phyloP scores from a whole-genome alignment of 768 basidiomycete genomes.

The Coprinopsis sp. region DNA sequence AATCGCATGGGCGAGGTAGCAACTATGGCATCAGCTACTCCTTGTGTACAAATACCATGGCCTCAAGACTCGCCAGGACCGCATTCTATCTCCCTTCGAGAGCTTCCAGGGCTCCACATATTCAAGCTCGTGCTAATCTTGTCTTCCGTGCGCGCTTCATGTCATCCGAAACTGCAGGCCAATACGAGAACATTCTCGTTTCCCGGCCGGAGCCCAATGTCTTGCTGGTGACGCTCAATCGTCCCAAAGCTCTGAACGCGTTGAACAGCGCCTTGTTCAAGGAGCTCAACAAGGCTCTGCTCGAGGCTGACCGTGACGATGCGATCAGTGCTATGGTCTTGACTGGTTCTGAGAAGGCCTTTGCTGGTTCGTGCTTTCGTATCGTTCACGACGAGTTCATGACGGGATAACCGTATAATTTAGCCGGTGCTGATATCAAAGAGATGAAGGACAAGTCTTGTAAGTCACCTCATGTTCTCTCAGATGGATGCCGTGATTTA shows the following conservation, averaged over 20 bases:
- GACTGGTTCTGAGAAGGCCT: conserved; percentile 89
- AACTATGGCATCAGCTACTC: no score
- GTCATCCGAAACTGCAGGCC: conserved; percentile 35
- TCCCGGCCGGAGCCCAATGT: conserved; percentile 66
- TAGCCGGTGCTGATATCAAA: conserved; percentile 97
- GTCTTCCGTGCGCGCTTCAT: conserved; percentile 35
- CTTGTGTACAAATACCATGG: background rate
- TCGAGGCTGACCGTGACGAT: conserved; percentile 64
- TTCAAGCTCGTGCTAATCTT: conserved; percentile 2
- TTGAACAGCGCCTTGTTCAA: conserved; percentile 74
- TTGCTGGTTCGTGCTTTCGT: conserved; percentile 69
- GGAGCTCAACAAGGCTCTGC: conserved; percentile 77
- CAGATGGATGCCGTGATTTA: background rate
- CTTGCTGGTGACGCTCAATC: conserved; percentile 80
- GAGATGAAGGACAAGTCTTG: conserved; percentile 98
- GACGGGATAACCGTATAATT: background rate
- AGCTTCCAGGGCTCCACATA: conserved; percentile 4
- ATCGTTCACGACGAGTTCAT: background rate
- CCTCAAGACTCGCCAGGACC: background rate
- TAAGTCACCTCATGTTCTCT: conserved; percentile 32
- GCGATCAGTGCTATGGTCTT: conserved; percentile 80
- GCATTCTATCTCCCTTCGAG: conserved; percentile 12
- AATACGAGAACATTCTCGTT: conserved; percentile 63
- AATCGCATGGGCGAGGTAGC: no score
- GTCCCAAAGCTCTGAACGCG: conserved; percentile 89